Percentiles rank a stretch among this genome's conserved stretches.
Conservation (phyloP, 208 protist species). For the Crithidia fasciculata region DNA sequence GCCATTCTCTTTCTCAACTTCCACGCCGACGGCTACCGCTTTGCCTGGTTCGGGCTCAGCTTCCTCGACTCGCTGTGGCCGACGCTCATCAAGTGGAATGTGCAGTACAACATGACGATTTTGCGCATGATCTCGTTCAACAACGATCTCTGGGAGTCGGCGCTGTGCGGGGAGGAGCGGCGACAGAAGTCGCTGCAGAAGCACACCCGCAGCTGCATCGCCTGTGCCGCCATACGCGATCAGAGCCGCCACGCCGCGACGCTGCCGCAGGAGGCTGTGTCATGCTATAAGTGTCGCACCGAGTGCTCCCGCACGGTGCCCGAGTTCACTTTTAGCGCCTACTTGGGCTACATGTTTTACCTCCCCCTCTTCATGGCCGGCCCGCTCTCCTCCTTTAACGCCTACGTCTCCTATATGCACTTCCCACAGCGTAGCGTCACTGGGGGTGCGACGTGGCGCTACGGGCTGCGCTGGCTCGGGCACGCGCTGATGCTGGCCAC, state of each 20-base stretch:
- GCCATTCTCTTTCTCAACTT: constrained; percentile 52
- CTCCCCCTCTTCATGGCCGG: constrained; percentile 88
- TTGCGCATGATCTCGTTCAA: constrained; percentile 79
- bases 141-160: constrained; percentile 53
- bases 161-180: constrained; percentile 11
- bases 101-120: constrained; percentile 73
- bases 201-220: constrained; percentile 45
- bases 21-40: constrained; percentile 41
- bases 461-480: constrained; percentile 38
- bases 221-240: constrained; percentile 51
- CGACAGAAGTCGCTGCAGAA: neutral
- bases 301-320: constrained; percentile 40
- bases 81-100: constrained; percentile 53
- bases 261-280: constrained; percentile 25
- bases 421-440: constrained; percentile 41
- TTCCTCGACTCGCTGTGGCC: constrained; percentile 31
- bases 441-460: constrained; percentile 24
- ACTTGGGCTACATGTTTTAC: constrained; percentile 88
- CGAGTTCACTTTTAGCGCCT: constrained; percentile 67
- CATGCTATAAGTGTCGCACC: constrained; percentile 57
- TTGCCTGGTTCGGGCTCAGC: constrained; percentile 51
- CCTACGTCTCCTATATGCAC: constrained; percentile 83
- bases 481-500: constrained; percentile 40
- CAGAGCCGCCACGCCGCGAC: constrained; percentile 7
- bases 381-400: constrained; percentile 87